These are phyloP conservation scores for Epichloe typhina DNA, from an alignment of 2,329 filamentous ascomycete species.

Conservation along the genomic window DNA sequence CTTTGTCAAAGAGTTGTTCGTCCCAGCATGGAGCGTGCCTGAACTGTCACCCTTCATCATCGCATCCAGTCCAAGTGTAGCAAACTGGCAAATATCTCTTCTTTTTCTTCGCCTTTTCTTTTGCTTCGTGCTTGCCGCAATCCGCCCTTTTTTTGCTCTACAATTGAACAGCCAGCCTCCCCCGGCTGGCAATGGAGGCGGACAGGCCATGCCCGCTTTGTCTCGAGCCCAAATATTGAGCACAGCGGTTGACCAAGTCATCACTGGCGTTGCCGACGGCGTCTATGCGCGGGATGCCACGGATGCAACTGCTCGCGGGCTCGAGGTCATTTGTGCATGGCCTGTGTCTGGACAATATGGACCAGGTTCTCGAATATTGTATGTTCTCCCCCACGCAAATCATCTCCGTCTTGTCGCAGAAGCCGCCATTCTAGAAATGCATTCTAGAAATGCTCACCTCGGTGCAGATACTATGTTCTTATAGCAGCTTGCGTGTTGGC, in stretches of 20 bases:
- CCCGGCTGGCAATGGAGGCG: background rate
- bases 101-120: no score
- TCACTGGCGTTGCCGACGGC: background rate
- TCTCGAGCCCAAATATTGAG: background rate
- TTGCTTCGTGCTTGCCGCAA: background rate
- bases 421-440: background rate
- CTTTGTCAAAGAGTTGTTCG: no score
- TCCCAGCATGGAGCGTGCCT: no score
- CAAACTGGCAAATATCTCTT: background rate
- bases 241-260: background rate
- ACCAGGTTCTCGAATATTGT: constrained; percentile 38
- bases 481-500: constrained; percentile 50
- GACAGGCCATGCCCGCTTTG: constrained; percentile 4
- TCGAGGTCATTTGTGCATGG: constrained; percentile 41
- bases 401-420: background rate
- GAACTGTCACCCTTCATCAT: background rate
- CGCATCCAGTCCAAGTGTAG: background rate
- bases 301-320: background rate
- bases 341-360: constrained; percentile 45
- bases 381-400: constrained; percentile 12
- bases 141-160: background rate
- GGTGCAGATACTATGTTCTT: constrained; percentile 46
- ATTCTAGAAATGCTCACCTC: background rate
- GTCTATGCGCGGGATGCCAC: background rate
- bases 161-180: background rate